Base-by-base conservation (phyloP, 2,329 filamentous ascomycete genomes). In the Diaporthe eres region DNA sequence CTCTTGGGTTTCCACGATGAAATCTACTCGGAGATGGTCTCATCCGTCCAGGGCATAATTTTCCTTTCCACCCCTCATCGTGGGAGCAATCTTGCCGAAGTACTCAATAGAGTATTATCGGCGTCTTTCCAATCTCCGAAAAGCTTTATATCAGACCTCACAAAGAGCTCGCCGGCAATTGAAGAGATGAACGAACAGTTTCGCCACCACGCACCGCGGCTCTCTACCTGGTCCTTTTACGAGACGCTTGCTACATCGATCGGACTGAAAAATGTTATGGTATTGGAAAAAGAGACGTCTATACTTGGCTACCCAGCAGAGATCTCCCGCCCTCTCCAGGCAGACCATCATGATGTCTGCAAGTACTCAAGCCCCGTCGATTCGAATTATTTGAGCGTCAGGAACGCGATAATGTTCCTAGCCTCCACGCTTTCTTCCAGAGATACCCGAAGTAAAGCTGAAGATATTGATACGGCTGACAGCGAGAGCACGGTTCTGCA, bases 21-120 rank as follows among this genome's bases (percentile, higher is more conserved):
- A 0, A 28, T 0, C 3, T 55, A 31, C 1, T 55, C 51, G 0
- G 3, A 25, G 3, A 55, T 55, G 51, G 51, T 55, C 51, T 55
- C 51, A 13, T 1, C 51, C 0, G 9, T 55, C n/a, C 3, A 1
- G 1, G 51, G 1, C 55, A 78, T 84, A 31, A 76, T 80, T 0
- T 85, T 85, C 70, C 77, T 84, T 0, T 78, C 83, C 0, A 84
- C 83, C 3, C 83, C 83, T 5, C 82, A 84, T 71, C 80, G 82
- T 1, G 83, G 83, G 3, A 79, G 80, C 5, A 75, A 81, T 58
- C 74, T 83, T 1, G 82, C 82, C 0, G 77, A 82, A 22, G 79
- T 79, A 0, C 72, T 85, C 5, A 83, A 83, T 28, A 72, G 77
- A 0, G 79, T 85, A 19, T 6, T 70, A 3, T 31, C 15, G 8